Conservation (phyloP, 805 yeast species). For the Ogataea paradorogensis region DNA sequence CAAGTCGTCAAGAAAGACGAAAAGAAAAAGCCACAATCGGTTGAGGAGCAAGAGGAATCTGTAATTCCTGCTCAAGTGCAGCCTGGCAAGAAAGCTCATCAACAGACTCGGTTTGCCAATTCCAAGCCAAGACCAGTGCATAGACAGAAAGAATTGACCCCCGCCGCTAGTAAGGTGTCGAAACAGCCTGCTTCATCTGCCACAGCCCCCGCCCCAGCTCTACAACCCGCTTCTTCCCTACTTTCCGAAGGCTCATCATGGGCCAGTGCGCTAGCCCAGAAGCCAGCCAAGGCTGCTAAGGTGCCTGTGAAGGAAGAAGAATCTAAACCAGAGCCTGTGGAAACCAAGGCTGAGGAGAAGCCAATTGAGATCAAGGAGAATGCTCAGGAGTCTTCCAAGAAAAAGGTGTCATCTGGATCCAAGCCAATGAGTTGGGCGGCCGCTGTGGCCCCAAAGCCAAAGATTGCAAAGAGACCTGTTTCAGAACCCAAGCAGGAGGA, state of each 20-base stretch:
- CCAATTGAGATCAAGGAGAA: slow-evolving; percentile 8
- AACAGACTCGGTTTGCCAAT: slow-evolving; percentile 13
- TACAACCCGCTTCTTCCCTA: slow-evolving; percentile 17
- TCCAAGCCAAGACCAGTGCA: slow-evolving; percentile 16
- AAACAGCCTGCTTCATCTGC: slow-evolving; percentile 4
- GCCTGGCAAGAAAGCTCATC: slow-evolving; percentile 17
- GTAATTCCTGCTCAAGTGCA: slow-evolving; percentile 8
- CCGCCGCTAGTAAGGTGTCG: slow-evolving; percentile 8
- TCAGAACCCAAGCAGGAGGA: slow-evolving; percentile 18
- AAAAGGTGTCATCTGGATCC: slow-evolving; percentile 15
- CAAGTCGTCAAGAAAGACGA: slow-evolving; percentile 74
- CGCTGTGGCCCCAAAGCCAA: slow-evolving; percentile 26
- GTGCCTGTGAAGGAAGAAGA: slow-evolving; percentile 14
- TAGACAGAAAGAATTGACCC: slow-evolving; percentile 14
- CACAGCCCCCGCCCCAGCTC: slow-evolving; percentile 11
- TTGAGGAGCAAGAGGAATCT: slow-evolving; percentile 19
- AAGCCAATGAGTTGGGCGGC: slow-evolving; percentile 25
- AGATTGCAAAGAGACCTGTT: slow-evolving; percentile 23
- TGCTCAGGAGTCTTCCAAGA: slow-evolving; percentile 4
- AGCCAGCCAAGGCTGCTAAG: slow-evolving; percentile 18
- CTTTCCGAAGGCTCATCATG: slow-evolving; percentile 30
- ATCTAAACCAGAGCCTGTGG: slow-evolving; percentile 12
- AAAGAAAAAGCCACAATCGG: slow-evolving; percentile 39
- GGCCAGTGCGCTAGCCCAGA: slow-evolving; percentile 34
- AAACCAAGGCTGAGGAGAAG: slow-evolving; percentile 7